phyloP scores from a whole-genome alignment of 2,329 filamentous ascomycete species.

The Fusarium lateritium region DNA sequence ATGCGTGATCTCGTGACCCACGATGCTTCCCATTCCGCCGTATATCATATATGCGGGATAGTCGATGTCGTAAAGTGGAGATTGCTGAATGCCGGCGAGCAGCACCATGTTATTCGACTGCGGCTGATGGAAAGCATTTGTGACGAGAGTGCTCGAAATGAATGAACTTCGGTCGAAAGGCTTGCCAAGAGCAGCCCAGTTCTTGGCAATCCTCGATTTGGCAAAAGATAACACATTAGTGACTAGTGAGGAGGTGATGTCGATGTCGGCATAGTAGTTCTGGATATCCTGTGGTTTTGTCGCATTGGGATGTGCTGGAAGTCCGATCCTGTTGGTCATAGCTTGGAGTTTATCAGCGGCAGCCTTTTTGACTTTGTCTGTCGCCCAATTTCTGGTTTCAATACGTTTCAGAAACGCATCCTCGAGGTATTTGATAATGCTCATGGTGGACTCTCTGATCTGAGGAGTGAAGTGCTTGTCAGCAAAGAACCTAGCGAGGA shows the following conservation, averaged over 20 bases:
- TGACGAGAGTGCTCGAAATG: conserved; percentile 71
- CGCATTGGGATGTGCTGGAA: conserved; percentile 74
- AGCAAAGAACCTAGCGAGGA: conserved; percentile 78
- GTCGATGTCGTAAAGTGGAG: conserved; percentile 73
- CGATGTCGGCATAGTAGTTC: conserved; percentile 69
- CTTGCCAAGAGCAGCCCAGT: conserved; percentile 72
- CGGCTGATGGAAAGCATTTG: conserved; percentile 77
- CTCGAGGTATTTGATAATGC: conserved; percentile 73
- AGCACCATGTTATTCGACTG: conserved; percentile 77
- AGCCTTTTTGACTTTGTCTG: conserved; percentile 69
- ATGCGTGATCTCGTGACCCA: conserved; percentile 79
- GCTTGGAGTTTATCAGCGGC: conserved; percentile 76
- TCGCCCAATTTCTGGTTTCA: conserved; percentile 74
- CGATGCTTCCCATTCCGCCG: conserved; percentile 76
- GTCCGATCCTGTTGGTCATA: conserved; percentile 78
- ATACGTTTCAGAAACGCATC: conserved; percentile 74
- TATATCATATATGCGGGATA: conserved; percentile 77
- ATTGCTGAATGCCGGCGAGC: conserved; percentile 73
- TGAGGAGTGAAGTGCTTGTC: conserved; percentile 78
- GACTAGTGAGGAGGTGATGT: conserved; percentile 68
- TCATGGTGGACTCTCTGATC: conserved; percentile 57
- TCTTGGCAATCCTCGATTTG: conserved; percentile 60
- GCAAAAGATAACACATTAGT: conserved; percentile 68
- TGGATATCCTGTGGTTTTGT: conserved; percentile 68
- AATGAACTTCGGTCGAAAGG: conserved; percentile 73